phyloP scores from a whole-genome alignment of 495 filamentous ascomycete genomes.

The Daldinia grandis region DNA sequence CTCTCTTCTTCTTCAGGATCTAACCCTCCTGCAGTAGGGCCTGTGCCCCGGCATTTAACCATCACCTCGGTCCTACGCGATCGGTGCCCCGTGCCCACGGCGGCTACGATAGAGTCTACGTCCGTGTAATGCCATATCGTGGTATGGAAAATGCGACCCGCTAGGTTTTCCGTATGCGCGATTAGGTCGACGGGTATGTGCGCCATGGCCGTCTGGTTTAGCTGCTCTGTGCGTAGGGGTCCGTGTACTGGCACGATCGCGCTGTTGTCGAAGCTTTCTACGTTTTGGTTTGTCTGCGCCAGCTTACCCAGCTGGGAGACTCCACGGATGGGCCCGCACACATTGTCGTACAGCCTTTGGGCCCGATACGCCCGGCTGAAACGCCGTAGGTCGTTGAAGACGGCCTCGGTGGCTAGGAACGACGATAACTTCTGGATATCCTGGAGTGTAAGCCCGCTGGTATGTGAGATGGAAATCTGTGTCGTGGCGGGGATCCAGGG shows the following conservation, averaged over 20 bases:
- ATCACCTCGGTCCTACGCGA: constrained; percentile 6
- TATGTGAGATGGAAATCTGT: constrained; percentile 14
- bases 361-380: constrained; percentile 7
- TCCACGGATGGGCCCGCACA: constrained; percentile 14
- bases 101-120: background rate
- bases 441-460: background rate
- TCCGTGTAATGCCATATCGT: constrained; percentile 4
- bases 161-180: background rate
- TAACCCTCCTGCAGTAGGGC: background rate
- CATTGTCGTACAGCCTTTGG: background rate
- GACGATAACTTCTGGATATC: constrained; percentile 28
- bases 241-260: background rate
- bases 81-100: background rate
- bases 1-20: no score
- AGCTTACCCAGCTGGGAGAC: constrained; percentile 1
- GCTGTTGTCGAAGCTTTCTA: background rate
- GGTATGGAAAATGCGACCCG: background rate
- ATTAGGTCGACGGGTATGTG: background rate
- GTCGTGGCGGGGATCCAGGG: constrained; percentile 11
- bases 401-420: background rate
- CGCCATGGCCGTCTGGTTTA: background rate
- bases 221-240: background rate
- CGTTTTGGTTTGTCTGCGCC: background rate
- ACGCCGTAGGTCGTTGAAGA: background rate
- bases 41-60: constrained; percentile 5